Conservation (phyloP, 768 basidiomycete species). For the Daedaleopsis nitida region DNA sequence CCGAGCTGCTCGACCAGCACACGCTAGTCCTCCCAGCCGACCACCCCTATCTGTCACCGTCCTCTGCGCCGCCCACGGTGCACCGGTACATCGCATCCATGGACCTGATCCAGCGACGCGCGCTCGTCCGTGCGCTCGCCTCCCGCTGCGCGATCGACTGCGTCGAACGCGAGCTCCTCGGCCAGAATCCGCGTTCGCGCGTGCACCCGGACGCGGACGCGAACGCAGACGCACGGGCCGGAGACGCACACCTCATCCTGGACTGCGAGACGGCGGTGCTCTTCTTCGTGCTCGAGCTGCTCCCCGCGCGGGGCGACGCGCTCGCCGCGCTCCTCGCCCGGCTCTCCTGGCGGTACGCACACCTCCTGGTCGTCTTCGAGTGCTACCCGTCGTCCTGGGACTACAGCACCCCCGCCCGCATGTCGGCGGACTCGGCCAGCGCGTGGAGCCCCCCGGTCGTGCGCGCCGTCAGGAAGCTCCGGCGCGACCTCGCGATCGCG, state of each 20-base stretch:
- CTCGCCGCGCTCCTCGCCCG: slow-evolving; percentile 46
- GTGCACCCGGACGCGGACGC: slow-evolving; percentile 13
- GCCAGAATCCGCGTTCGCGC: neutral
- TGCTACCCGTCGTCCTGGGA: slow-evolving; percentile 51
- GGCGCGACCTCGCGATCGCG: slow-evolving; percentile 60
- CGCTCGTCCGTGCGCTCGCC: slow-evolving; percentile 54
- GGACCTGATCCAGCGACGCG: slow-evolving; percentile 66
- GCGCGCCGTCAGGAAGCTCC: slow-evolving; percentile 69
- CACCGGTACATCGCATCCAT: slow-evolving; percentile 76
- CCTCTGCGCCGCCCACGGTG: slow-evolving; percentile 33
- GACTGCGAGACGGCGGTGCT: slow-evolving; percentile 63
- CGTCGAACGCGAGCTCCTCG: slow-evolving; percentile 63
- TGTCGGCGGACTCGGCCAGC: slow-evolving; percentile 11
- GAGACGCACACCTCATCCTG: slow-evolving; percentile 64
- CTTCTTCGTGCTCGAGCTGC: slow-evolving; percentile 44
- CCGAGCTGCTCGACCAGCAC: slow-evolving; percentile 22
- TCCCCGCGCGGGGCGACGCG: slow-evolving; percentile 52
- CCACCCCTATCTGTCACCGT: slow-evolving; percentile 25
- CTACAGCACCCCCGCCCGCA: slow-evolving; percentile 25
- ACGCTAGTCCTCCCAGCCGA: slow-evolving; percentile 21
- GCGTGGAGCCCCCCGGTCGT: slow-evolving; percentile 64
- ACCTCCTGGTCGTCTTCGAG: slow-evolving; percentile 61
- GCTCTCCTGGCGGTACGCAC: slow-evolving; percentile 64
- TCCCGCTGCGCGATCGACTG: slow-evolving; percentile 53
- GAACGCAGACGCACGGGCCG: neutral